phyloP scores from a whole-genome alignment of 805 yeast species.

The Starmerella khaoyaiensis region DNA sequence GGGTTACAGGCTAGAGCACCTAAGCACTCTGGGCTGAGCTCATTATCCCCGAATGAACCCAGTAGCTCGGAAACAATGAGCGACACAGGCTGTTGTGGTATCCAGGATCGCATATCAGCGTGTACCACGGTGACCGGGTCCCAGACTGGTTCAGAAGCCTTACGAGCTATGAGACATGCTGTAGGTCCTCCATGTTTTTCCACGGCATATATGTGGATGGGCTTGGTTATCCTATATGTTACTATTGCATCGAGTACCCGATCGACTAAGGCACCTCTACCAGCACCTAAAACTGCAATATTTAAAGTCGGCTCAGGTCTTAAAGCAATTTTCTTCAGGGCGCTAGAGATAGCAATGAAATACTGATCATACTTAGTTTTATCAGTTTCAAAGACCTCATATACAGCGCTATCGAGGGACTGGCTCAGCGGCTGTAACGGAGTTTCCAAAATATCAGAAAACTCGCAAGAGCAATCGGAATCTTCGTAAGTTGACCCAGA shows the following conservation, averaged over 20 bases:
- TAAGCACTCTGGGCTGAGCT: constrained; percentile 73
- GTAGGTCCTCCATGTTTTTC: constrained; percentile 60
- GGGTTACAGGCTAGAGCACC: constrained; percentile 29
- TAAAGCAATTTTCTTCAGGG: constrained; percentile 30
- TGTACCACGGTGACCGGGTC: constrained; percentile 38
- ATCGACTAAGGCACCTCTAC: constrained; percentile 70
- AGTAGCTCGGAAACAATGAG: constrained; percentile 67
- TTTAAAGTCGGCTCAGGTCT: constrained; percentile 10
- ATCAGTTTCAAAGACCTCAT: constrained; percentile 62
- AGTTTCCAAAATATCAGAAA: constrained; percentile 35
- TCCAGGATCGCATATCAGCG: constrained; percentile 48
- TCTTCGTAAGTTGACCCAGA: not conserved
- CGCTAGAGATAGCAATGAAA: constrained; percentile 47
- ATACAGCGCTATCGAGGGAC: constrained; percentile 45
- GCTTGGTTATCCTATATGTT: constrained; percentile 22
- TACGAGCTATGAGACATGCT: constrained; percentile 37
- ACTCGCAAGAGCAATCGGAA: not conserved
- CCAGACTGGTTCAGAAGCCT: constrained; percentile 38
- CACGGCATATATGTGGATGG: constrained; percentile 39
- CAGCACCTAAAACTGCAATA: constrained; percentile 65
- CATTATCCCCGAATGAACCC: constrained; percentile 91
- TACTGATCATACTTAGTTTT: constrained; percentile 54
- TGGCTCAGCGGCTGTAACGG: constrained; percentile 66
- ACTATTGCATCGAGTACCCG: constrained; percentile 33
- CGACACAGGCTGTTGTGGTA: constrained; percentile 33